Percentiles rank a stretch among this genome's conserved stretches.
Evolutionary conservation across 2,329 filamentous ascomycete species (phyloP).

Genomic region (Nigrospora sphaerica): DNA sequence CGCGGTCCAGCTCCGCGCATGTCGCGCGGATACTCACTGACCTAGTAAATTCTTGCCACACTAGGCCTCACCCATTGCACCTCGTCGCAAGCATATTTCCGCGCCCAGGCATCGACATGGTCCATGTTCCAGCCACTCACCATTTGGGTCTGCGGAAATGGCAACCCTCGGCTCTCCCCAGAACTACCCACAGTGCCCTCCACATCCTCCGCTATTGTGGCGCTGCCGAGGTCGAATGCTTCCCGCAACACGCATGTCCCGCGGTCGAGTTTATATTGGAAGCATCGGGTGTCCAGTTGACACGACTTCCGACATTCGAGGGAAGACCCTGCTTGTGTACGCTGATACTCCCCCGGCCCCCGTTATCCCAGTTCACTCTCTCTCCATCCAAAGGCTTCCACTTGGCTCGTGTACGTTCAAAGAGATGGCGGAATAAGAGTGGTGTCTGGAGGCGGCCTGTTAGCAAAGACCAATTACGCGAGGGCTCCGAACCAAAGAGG

Average conservation of each 20-base stretch:
- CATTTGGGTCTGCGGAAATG: background rate
- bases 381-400: background rate
- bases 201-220: background rate
- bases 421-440: constrained; percentile 28
- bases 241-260: constrained; percentile 11
- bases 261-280: constrained; percentile 14
- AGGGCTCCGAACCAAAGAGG: background rate
- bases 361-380: constrained; percentile 4
- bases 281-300: constrained; percentile 8
- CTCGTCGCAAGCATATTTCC: background rate
- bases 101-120: background rate
- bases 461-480: background rate
- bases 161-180: too few relatives aligned
- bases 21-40: too few relatives aligned
- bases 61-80: constrained; percentile 1
- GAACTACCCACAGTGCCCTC: background rate
- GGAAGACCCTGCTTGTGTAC: constrained; percentile 3
- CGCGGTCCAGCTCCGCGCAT: too few relatives aligned
- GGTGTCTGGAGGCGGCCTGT: constrained; percentile 17
- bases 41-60: background rate
- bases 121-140: constrained; percentile 1
- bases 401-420: constrained; percentile 9
- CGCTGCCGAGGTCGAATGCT: background rate
- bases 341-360: constrained; percentile 1
- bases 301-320: constrained; percentile 12